Evolutionary conservation across 768 basidiomycete species (phyloP), one percentile per base, ranked within the genome.

Genomic region (Boletus rufocinnamomeus): DNA sequence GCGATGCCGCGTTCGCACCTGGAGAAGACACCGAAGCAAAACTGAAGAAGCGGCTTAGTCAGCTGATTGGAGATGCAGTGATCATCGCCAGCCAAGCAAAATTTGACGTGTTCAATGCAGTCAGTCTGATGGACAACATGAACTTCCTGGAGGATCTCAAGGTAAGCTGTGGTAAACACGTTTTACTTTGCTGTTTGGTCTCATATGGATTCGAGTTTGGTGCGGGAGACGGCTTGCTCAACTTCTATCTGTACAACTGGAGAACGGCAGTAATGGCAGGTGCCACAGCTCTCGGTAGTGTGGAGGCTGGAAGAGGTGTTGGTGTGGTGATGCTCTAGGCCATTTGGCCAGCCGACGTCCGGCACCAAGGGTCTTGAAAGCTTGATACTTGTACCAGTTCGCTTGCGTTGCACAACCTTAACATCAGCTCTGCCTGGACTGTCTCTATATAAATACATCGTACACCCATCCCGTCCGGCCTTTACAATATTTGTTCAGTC

Each of bases 231-330:
- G 97, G 97, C 2, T 83, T 88, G 72, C 80, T 99, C 52, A 92
- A 95, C 73, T 96, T 85, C 71, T 95, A 95, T 71, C 72, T 95
- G 57, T 98, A 97, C 77, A 99, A 99, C 74, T 99, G 95, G 93
- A 82, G 89, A 59, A 95, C 93, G 14, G 76, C 84, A 16, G 81
- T 85, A 2, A 76, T 98, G 56, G 86, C 92, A 40, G 95, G 96
- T 46, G 71, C 89, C 69, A 77, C 75, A 37, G 62, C 78, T 14
- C 76, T 80, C n/a, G 84, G 73, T 2, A 81, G 69, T 37, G 70
- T 67, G 27, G 71, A 79, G n/a, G 78, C 84, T n/a, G 92, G 92
- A 45, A 82, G 77, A 69, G 95, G 93, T 6, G 82, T 98, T 52
- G 95, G 93, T 4, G 86, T 98, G 19, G 95, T 98, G 40, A 98